These are phyloP conservation scores for Boletus rubescentipes DNA, from an alignment of 768 basidiomycete genomes.

Conservation along the genomic window DNA sequence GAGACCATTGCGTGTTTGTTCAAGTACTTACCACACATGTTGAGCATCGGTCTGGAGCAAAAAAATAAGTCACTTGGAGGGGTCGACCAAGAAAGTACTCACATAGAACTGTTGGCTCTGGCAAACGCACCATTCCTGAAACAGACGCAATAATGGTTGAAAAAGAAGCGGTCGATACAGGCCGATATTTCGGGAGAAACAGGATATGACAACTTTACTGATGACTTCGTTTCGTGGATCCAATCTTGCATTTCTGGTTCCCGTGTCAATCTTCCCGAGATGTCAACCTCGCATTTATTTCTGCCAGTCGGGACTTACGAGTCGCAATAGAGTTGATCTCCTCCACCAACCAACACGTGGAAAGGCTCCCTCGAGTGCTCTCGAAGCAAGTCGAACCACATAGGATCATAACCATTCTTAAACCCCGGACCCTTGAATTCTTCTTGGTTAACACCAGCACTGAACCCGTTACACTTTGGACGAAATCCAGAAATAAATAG, in stretches of 20 bases:
- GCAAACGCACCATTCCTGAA: slow-evolving; percentile 92
- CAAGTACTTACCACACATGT: slow-evolving; percentile 67
- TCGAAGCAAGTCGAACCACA: slow-evolving; percentile 90
- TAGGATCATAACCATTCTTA: slow-evolving; percentile 80
- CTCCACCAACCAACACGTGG: slow-evolving; percentile 91
- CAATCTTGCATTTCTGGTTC: slow-evolving; percentile 91
- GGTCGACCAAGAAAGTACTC: slow-evolving; percentile 27
- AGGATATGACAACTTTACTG: slow-evolving; percentile 55
- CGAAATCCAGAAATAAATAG: neutral
- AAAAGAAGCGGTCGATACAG: slow-evolving; percentile 85
- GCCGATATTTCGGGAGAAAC: slow-evolving; percentile 69
- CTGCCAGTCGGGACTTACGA: slow-evolving; percentile 41
- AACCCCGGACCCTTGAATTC: slow-evolving; percentile 83
- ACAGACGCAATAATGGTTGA: slow-evolving; percentile 85
- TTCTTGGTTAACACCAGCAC: slow-evolving; percentile 84
- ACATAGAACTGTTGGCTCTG: slow-evolving; percentile 89
- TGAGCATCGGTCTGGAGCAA: slow-evolving; percentile 83
- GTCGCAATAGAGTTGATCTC: slow-evolving; percentile 91
- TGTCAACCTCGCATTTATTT: neutral
- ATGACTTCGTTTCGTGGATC: slow-evolving; percentile 59
- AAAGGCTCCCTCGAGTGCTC: slow-evolving; percentile 81
- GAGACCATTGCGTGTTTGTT: neutral
- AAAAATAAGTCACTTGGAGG: neutral
- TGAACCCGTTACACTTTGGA: slow-evolving; percentile 81
- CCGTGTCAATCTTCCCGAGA: slow-evolving; percentile 57